These are phyloP conservation scores for Monilinia laxa DNA, from an alignment of 2,329 filamentous ascomycete species.

Conservation along the genomic window DNA sequence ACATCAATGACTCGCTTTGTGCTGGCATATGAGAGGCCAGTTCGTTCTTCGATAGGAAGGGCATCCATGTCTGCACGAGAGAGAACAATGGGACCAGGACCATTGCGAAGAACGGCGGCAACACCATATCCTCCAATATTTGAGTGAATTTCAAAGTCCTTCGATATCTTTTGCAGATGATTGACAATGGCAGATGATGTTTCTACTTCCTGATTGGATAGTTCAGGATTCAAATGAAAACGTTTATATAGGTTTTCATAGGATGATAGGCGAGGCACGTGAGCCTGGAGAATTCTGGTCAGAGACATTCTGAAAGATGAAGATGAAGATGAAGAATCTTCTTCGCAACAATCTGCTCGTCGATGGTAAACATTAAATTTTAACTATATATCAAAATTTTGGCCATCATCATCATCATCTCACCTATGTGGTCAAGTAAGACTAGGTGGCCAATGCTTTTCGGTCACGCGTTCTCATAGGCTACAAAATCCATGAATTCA, in stretches of 20 bases:
- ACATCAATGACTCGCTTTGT: slow-evolving; percentile 37
- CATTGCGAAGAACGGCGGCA: slow-evolving; percentile 55
- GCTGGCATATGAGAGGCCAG: slow-evolving; percentile 56
- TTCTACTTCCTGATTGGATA: slow-evolving; percentile 20
- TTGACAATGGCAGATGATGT: slow-evolving; percentile 8
- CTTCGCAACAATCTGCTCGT: not conserved
- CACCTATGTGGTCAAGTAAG: not conserved
- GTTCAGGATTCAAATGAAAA: slow-evolving; percentile 20
- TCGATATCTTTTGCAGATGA: not conserved
- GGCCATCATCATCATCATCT: not conserved
- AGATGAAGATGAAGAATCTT: too few relatives aligned
- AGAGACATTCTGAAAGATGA: not conserved
- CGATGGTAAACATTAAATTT: too few relatives aligned
- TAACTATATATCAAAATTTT: too few relatives aligned
- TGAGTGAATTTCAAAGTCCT: slow-evolving; percentile 46
- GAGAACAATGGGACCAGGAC: slow-evolving; percentile 53
- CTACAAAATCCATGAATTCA: not conserved
- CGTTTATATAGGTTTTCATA: slow-evolving; percentile 22
- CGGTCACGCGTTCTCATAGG: not conserved
- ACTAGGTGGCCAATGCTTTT: slow-evolving; percentile 1
- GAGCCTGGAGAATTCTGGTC: not conserved
- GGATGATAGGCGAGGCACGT: not conserved
- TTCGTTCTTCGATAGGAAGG: slow-evolving; percentile 56
- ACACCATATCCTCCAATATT: slow-evolving; percentile 59
- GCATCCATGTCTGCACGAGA: slow-evolving; percentile 63